Evolutionary conservation across 176 grass and related monocot genomes (phyloP).

Genomic region (Oryza rufipogon): DNA sequence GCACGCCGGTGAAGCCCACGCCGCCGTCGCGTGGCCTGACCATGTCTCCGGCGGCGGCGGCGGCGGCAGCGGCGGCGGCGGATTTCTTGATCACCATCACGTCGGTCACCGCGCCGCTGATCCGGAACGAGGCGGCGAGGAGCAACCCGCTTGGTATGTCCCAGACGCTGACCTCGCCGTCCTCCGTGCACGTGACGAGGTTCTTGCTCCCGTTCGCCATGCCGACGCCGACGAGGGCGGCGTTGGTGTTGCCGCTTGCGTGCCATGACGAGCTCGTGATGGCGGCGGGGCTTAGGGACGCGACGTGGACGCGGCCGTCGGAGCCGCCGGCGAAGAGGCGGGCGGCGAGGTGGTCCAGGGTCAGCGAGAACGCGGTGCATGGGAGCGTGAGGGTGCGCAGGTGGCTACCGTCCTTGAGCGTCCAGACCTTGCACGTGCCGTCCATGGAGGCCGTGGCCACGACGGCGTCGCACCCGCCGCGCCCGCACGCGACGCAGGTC

Average conservation of each 20-base stretch:
- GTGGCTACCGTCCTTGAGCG: background rate
- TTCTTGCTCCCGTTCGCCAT: slow-evolving; percentile 13
- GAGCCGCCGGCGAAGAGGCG: slow-evolving; percentile 26
- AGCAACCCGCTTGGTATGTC: background rate
- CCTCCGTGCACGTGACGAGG: slow-evolving; percentile 36
- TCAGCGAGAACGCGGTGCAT: slow-evolving; percentile 3
- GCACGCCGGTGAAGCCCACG: background rate
- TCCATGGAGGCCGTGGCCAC: slow-evolving; percentile 34
- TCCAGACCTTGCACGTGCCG: slow-evolving; percentile 52
- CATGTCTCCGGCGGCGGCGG: background rate
- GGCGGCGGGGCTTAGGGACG: background rate
- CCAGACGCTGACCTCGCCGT: slow-evolving; percentile 39
- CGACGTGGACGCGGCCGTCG: slow-evolving; percentile 24
- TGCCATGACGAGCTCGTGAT: background rate
- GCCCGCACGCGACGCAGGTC: slow-evolving; percentile 21
- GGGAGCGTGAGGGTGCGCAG: slow-evolving; percentile 31
- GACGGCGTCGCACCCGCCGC: slow-evolving; percentile 28
- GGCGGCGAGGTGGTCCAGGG: background rate
- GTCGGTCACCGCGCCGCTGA: background rate
- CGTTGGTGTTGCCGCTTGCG: background rate
- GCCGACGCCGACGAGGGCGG: background rate
- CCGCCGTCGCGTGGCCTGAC: background rate
- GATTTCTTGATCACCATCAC: background rate
- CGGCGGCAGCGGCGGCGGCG: too few species aligned
- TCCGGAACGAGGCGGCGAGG: background rate